These are phyloP conservation scores for Torulaspora quercuum DNA, from an alignment of 805 yeast genomes.

Conservation along the genomic window DNA sequence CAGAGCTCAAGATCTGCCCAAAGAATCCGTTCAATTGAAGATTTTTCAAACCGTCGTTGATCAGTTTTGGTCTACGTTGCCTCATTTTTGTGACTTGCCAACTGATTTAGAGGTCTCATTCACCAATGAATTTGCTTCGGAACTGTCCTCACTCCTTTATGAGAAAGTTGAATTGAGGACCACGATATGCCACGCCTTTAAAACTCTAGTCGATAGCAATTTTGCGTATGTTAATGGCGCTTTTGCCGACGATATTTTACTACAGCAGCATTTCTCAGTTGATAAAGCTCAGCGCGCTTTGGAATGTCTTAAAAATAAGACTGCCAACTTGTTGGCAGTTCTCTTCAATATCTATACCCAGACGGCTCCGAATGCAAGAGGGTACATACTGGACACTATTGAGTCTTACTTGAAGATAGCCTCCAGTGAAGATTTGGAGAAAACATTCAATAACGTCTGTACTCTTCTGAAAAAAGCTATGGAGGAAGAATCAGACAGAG, in stretches of 20 bases:
- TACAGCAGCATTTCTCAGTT: constrained; percentile 59
- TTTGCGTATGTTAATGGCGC: constrained; percentile 54
- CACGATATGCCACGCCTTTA: constrained; percentile 77
- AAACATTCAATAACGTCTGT: constrained; percentile 83
- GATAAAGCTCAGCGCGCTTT: constrained; percentile 54
- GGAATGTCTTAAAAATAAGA: constrained; percentile 58
- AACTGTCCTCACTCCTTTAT: constrained; percentile 70
- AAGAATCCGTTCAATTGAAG: constrained; percentile 66
- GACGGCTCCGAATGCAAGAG: constrained; percentile 78
- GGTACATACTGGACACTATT: constrained; percentile 80
- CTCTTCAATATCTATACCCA: constrained; percentile 91
- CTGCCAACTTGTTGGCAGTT: constrained; percentile 78
- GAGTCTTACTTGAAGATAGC: constrained; percentile 74
- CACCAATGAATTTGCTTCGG: constrained; percentile 72
- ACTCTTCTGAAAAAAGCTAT: constrained; percentile 69
- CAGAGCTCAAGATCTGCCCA: constrained; percentile 44
- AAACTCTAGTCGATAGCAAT: constrained; percentile 74
- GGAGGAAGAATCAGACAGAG: constrained; percentile 49
- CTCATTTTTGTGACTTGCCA: constrained; percentile 86
- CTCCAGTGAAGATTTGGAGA: constrained; percentile 59
- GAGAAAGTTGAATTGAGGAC: constrained; percentile 72
- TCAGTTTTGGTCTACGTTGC: constrained; percentile 89
- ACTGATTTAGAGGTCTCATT: constrained; percentile 63
- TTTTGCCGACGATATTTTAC: constrained; percentile 50
- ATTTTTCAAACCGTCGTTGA: constrained; percentile 81